Evolutionary conservation across 2,329 filamentous ascomycete genomes (phyloP).

Genomic region (Colletotrichum sp.): DNA sequence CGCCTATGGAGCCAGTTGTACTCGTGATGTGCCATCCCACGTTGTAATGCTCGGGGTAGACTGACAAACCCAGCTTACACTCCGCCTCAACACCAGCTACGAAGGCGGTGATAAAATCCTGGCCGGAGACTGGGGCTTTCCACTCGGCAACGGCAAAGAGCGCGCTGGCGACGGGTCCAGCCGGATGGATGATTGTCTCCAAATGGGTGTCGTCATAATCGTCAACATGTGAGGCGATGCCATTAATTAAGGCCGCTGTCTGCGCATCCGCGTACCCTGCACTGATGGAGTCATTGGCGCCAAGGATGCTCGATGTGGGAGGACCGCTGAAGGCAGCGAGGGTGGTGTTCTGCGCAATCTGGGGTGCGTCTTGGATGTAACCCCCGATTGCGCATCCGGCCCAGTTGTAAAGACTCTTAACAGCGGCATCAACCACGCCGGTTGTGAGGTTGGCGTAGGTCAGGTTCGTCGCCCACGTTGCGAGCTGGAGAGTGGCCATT

Average conservation of each 20-base stretch:
- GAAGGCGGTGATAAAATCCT: neutral
- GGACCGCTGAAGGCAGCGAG: neutral
- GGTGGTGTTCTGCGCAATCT: neutral
- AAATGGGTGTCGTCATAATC: neutral
- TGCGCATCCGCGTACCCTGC: neutral
- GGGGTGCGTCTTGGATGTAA: neutral
- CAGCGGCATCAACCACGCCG: neutral
- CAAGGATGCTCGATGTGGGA: neutral
- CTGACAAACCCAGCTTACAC: neutral
- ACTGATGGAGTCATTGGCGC: neutral
- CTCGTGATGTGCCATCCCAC: neutral
- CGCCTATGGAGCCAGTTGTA: neutral
- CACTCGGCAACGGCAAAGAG: neutral
- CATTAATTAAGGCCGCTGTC: neutral
- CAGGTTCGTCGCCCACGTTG: neutral
- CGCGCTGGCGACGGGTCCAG: neutral
- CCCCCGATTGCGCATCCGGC: neutral
- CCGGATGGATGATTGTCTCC: neutral
- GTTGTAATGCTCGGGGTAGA: neutral
- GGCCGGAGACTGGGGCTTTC: neutral
- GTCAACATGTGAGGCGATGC: neutral
- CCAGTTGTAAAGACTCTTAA: neutral
- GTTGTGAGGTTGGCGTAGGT: neutral
- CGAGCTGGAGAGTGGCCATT: neutral
- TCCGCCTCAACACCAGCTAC: neutral